A percentile compares a stretch with the other conserved stretches of the same genome.
phyloP scores from a whole-genome alignment of 441 rosid species.

The Mallotus repandus region DNA sequence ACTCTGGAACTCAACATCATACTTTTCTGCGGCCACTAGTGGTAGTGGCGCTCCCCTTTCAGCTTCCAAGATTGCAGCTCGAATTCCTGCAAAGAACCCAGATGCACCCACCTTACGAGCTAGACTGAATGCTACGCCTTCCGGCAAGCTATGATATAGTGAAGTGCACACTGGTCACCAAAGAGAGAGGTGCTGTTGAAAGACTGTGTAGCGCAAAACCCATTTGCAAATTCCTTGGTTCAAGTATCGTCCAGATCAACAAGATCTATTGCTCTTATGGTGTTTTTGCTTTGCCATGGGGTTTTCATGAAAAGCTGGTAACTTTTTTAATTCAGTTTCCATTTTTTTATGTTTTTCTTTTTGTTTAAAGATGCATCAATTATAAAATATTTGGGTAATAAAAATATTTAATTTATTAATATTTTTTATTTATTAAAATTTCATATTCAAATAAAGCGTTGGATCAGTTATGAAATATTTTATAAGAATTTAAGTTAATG shows the following conservation, averaged over 20 bases:
- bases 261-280: conserved; percentile 45
- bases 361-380: conserved; percentile 41
- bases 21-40: conserved; percentile 39
- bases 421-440: too few relatives aligned
- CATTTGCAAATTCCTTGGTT: conserved; percentile 53
- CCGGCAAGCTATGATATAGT: conserved; percentile 51
- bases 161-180: conserved; percentile 35
- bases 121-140: conserved; percentile 50
- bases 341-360: not conserved
- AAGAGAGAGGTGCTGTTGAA: conserved; percentile 43
- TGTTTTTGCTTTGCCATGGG: conserved; percentile 56
- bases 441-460: too few relatives aligned
- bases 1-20: conserved; percentile 24
- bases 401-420: too few relatives aligned
- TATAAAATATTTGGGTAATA: too few relatives aligned
- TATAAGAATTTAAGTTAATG: too few relatives aligned
- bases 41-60: conserved; percentile 33
- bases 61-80: conserved; percentile 40
- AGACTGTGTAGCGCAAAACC: conserved; percentile 46
- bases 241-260: conserved; percentile 40
- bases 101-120: conserved; percentile 60
- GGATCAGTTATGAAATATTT: too few relatives aligned
- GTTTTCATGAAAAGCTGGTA: conserved; percentile 73
- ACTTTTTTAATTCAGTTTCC: not conserved
- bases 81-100: conserved; percentile 46